These are phyloP conservation scores for Torulaspora maleeae DNA, from an alignment of 805 yeast genomes.

Conservation along the genomic window DNA sequence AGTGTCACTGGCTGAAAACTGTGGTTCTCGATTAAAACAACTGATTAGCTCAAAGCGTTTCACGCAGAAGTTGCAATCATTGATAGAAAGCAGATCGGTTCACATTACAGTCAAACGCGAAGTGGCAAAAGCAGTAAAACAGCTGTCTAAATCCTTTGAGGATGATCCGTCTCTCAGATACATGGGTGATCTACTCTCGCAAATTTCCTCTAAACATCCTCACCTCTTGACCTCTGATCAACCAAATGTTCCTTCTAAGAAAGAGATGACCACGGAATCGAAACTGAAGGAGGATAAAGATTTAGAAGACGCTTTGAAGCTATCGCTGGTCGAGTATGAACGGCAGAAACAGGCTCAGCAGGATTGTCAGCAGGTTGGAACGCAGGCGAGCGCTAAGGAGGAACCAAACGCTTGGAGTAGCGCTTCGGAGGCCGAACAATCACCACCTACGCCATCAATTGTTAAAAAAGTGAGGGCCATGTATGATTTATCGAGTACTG, in stretches of 20 bases:
- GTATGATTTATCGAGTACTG: conserved; percentile 72
- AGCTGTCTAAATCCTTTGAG: conserved; percentile 59
- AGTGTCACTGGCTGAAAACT: conserved; percentile 66
- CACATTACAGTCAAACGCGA: conserved; percentile 65
- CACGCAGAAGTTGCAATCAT: conserved; percentile 43
- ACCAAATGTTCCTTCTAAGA: conserved; percentile 60
- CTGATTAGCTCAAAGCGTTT: conserved; percentile 57
- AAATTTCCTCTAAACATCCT: conserved; percentile 44
- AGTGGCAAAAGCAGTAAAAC: conserved; percentile 62
- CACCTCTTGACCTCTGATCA: conserved; percentile 21
- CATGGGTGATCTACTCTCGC: conserved; percentile 56
- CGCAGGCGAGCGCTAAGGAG: neutral
- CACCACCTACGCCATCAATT: conserved; percentile 13
- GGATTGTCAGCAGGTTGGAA: conserved; percentile 14
- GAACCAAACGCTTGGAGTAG: neutral
- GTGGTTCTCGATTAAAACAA: conserved; percentile 64
- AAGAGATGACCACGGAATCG: conserved; percentile 43
- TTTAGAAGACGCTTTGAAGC: conserved; percentile 64
- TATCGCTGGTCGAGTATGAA: conserved; percentile 61
- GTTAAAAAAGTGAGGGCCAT: conserved; percentile 64
- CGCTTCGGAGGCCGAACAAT: conserved; percentile 3
- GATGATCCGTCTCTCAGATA: conserved; percentile 72
- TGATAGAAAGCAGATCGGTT: conserved; percentile 50
- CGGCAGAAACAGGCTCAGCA: conserved; percentile 11
- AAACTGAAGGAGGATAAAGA: conserved; percentile 69